Base-by-base conservation (phyloP, 805 yeast genomes). In the Pichia phayaonensis region DNA sequence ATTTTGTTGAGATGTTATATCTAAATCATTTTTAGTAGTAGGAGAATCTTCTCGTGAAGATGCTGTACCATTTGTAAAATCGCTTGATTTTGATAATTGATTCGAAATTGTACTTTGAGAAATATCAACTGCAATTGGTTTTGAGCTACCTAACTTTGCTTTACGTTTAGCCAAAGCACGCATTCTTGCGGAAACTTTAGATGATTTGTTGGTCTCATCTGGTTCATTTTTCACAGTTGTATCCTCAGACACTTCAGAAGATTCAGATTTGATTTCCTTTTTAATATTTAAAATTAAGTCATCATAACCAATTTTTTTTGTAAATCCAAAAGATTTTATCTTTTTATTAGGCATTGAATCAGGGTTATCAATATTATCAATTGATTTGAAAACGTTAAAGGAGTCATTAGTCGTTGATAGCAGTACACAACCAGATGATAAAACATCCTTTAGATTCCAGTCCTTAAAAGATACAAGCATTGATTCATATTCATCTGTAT, bases 131-230 rank as follows among this genome's bases (percentile, higher is more conserved):
- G 85, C 78, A 42, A 67, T 62, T 4, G 65, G 63, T 58, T 74
- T 77, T 22, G 66, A 66, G 7, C 74, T 67, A 10, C 71, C 70
- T 47, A 80, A 82, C 63, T 86, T 88, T 5, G 95, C 94, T 62
- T 84, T 83, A 61, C 98, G 77, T 60, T 86, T 85, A n/a, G 96
- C 96, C 87, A 92, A 81, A 1, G 97, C 98, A 54, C 88, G 79
- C 74, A 90, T 77, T 64, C 97, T 79, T 0, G 95, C 90, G 46
- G 85, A 83, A 40, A 73, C 78, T 38, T 57, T 53, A 20, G 50
- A 52, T 13, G 52, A 40, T 22, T 51, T 48, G 15, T 22, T 21
- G 16, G 31, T 43, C 2, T 41, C 45, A 11, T 40, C 43, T 12
- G 24, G 39, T 41, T 55, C 55, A 29, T 44, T 54, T 43, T 49